Percentiles rank a stretch among this genome's conserved stretches.
These are phyloP conservation scores for Blastobotrys arbuscula DNA, from an alignment of 1,139 yeast species.

Conservation along the genomic window DNA sequence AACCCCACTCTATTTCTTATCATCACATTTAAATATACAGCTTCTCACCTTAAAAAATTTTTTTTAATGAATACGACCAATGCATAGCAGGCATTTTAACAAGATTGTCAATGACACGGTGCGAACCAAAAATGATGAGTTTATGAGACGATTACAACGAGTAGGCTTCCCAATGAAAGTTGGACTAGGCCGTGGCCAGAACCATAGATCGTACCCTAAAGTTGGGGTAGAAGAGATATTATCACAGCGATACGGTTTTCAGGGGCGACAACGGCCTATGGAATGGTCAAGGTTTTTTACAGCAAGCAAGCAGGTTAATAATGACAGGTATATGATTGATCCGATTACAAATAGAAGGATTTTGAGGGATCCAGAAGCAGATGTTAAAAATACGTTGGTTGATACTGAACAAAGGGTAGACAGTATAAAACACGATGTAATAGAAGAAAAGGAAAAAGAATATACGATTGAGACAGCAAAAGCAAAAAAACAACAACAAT, in stretches of 20 bases:
- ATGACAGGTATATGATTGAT: slow-evolving; percentile 10
- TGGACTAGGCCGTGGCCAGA: neutral
- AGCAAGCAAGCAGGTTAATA: neutral
- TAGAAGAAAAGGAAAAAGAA: neutral
- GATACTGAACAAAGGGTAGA: neutral
- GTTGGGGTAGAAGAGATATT: slow-evolving; percentile 1
- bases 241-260: neutral
- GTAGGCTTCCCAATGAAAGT: neutral
- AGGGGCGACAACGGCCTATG: slow-evolving; percentile 6
- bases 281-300: slow-evolving; percentile 5
- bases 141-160: neutral
- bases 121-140: neutral
- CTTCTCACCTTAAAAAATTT: no score
- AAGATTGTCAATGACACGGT: neutral
- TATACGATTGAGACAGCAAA: neutral
- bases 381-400: neutral
- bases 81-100: neutral
- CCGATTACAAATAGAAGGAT: slow-evolving; percentile 10
- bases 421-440: neutral
- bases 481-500: neutral
- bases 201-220: neutral
- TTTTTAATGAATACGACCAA: no score
- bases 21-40: no score
- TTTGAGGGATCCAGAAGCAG: neutral
- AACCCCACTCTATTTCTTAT: no score